phyloP scores from a whole-genome alignment of 306 rosid species.

The Ziziphus jujuba region DNA sequence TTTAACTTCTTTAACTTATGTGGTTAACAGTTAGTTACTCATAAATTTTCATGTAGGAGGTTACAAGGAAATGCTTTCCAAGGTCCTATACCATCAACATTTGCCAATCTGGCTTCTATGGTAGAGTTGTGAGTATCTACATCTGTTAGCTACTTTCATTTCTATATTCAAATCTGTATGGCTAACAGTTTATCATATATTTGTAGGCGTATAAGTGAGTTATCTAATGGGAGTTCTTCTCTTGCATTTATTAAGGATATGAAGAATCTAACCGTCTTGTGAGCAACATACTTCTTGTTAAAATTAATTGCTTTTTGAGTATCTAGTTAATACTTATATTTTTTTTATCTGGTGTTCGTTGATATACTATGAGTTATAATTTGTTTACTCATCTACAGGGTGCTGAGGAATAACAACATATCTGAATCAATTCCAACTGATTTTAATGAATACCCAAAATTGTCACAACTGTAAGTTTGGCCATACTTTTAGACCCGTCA shows the following conservation, averaged over 20 bases:
- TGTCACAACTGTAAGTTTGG: constrained; percentile 56
- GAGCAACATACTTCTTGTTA: constrained; percentile 24
- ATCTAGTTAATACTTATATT: neutral
- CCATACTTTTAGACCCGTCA: no score
- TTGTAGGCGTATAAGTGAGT: constrained; percentile 60
- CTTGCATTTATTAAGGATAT: constrained; percentile 56
- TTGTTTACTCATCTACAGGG: constrained; percentile 48
- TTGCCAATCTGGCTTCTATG: constrained; percentile 64
- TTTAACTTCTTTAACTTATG: neutral
- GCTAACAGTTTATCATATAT: constrained; percentile 24
- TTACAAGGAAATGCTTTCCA: constrained; percentile 77
- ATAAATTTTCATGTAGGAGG: constrained; percentile 46
- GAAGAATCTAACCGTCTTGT: constrained; percentile 65
- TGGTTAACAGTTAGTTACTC: neutral
- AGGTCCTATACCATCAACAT: constrained; percentile 63
- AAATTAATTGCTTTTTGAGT: neutral
- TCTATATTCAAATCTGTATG: neutral
- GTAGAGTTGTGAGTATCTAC: constrained; percentile 57
- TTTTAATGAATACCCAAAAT: constrained; percentile 44
- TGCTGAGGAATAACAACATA: constrained; percentile 60
- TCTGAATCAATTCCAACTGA: constrained; percentile 63
- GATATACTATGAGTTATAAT: constrained; percentile 4
- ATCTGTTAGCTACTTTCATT: constrained; percentile 11
- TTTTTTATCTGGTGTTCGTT: constrained; percentile 7
- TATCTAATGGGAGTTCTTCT: constrained; percentile 71